phyloP scores from a whole-genome alignment of 225 moss, liverwort and hornwort genomes.

The Marchantia polymorpha region DNA sequence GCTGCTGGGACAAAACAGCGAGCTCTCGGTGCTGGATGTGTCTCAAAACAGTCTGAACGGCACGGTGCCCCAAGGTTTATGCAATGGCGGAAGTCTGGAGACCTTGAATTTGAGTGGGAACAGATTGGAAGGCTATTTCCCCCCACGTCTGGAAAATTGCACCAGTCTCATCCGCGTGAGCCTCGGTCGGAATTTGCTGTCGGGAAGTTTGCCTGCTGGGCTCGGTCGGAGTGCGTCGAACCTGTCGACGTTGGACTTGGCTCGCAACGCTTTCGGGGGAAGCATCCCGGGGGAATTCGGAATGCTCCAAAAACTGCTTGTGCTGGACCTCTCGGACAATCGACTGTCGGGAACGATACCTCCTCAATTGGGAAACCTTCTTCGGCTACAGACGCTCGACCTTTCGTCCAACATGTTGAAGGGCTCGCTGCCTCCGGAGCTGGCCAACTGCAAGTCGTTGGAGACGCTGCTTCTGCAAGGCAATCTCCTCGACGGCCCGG shows the following conservation, averaged over 20 bases:
- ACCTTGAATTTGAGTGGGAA: slow-evolving; percentile 7
- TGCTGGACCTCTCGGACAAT: slow-evolving; percentile 20
- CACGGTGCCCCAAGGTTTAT: slow-evolving; percentile 4
- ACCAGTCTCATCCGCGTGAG: background rate
- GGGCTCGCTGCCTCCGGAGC: slow-evolving; percentile 6
- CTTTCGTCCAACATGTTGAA: slow-evolving; percentile 11
- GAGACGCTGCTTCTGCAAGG: slow-evolving; percentile 10
- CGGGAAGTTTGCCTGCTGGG: background rate
- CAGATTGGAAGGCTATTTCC: slow-evolving; percentile 3
- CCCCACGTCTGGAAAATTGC: background rate
- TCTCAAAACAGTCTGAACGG: slow-evolving; percentile 18
- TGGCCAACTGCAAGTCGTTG: background rate
- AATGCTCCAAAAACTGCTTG: background rate
- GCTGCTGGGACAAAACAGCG: slow-evolving; percentile 6
- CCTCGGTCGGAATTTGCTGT: slow-evolving; percentile 5
- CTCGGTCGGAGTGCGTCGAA: background rate
- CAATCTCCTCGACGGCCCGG: background rate
- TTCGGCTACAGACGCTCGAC: slow-evolving; percentile 3
- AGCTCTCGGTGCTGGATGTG: background rate
- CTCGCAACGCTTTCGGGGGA: slow-evolving; percentile 9
- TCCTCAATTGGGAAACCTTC: background rate
- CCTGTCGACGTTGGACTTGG: background rate
- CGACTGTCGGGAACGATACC: slow-evolving; percentile 2
- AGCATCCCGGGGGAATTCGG: slow-evolving; percentile 10
- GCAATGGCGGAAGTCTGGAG: background rate